A percentile compares a stretch with the other conserved stretches of the same genome.
phyloP scores from a whole-genome alignment of 345 rosid species.

The thale cress (Arabidopsis thaliana) region TAIR10.1 NC_003074.8:2533501-2534000 shows the following conservation, averaged over 20 bases:
- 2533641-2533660: constrained; percentile 18
- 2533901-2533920: neutral
- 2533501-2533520: constrained; percentile 83
- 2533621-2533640: neutral
- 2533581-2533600: constrained; percentile 57
- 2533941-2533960: constrained; percentile 8
- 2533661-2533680: neutral
- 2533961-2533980: neutral
- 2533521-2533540: constrained; percentile 92
- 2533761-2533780: constrained; percentile 61
- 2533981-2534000: constrained; percentile 19
- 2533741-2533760: constrained; percentile 54
- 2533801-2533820: constrained; percentile 95
- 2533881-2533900: constrained; percentile 20
- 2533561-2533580: constrained; percentile 89
- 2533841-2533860: neutral
- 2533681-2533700: constrained; percentile 78
- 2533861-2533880: neutral
- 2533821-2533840: constrained; percentile 67
- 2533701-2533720: constrained; percentile 80
- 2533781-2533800: constrained; percentile 87
- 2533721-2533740: constrained; percentile 85
- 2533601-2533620: constrained; percentile 10
- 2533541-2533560: constrained; percentile 92
- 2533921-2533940: constrained; percentile 1